Percentiles rank a stretch among this genome's conserved stretches.
These are phyloP conservation scores for Penicillium sp. DNA, from an alignment of 2,329 filamentous ascomycete genomes.

Conservation along the genomic window DNA sequence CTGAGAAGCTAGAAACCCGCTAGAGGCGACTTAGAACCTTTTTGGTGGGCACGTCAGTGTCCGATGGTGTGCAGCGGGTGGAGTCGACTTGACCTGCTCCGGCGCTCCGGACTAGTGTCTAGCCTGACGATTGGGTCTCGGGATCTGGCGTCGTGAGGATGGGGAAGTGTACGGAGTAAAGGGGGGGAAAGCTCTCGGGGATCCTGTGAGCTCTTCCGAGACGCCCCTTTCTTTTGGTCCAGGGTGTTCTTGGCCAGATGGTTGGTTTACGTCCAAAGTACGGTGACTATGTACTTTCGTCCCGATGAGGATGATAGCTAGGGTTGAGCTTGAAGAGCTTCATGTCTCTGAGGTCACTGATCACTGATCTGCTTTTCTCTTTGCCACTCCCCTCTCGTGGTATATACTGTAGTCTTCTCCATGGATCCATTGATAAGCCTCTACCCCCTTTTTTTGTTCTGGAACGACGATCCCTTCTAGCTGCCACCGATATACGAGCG, in stretches of 20 bases:
- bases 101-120: neutral
- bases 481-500: neutral
- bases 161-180: neutral
- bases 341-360: neutral
- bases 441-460: neutral
- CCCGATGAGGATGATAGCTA: neutral
- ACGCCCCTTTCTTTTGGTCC: neutral
- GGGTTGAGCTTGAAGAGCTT: neutral
- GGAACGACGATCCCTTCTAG: neutral
- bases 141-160: neutral
- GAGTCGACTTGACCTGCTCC: slow-evolving; percentile 6
- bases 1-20: slow-evolving; percentile 31
- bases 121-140: neutral
- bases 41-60: slow-evolving; percentile 25
- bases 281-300: neutral
- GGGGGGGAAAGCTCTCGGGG: slow-evolving; percentile 8
- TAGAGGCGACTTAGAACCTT: slow-evolving; percentile 31
- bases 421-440: neutral
- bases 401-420: neutral
- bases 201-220: neutral
- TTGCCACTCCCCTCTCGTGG: neutral
- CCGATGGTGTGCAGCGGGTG: slow-evolving; percentile 12
- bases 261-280: neutral
- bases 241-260: neutral
- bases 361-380: neutral